These are phyloP conservation scores for Vinca major DNA, from an alignment of 305 asterid species.

Conservation along the genomic window DNA sequence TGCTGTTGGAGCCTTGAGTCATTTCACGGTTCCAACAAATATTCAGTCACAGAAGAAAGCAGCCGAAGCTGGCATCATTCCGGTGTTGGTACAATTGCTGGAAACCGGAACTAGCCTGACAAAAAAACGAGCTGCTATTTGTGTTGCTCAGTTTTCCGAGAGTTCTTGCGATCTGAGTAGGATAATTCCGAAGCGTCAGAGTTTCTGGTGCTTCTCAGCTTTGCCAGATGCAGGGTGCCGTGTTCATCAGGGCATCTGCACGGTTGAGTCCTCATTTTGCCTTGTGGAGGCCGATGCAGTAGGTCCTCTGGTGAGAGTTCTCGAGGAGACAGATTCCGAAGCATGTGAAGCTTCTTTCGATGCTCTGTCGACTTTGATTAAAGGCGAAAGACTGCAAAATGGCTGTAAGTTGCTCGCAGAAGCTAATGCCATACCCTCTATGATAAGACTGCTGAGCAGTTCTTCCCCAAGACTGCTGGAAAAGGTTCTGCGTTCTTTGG, in stretches of 20 bases:
- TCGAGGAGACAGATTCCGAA: conserved; percentile 34
- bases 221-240: conserved; percentile 39
- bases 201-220: conserved; percentile 50
- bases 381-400: conserved; percentile 34
- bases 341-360: conserved; percentile 56
- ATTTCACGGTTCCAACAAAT: conserved; percentile 35
- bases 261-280: conserved; percentile 46
- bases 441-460: conserved; percentile 39
- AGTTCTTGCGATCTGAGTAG: conserved; percentile 34
- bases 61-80: conserved; percentile 43
- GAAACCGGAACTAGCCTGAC: conserved; percentile 39
- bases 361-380: conserved; percentile 49
- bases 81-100: conserved; percentile 38
- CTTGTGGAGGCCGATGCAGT: conserved; percentile 48
- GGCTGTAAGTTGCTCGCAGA: conserved; percentile 51
- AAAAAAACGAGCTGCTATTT: conserved; percentile 32
- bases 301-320: conserved; percentile 34
- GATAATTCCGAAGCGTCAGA: conserved; percentile 31
- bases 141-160: conserved; percentile 45
- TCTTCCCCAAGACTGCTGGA: conserved; percentile 43
- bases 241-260: conserved; percentile 46
- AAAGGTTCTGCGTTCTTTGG: conserved; percentile 42
- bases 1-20: conserved; percentile 45
- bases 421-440: conserved; percentile 37
- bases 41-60: conserved; percentile 38